These are phyloP conservation scores for Ensete ventricosum DNA, from an alignment of 176 grass and related monocot genomes.

Conservation along the genomic window DNA sequence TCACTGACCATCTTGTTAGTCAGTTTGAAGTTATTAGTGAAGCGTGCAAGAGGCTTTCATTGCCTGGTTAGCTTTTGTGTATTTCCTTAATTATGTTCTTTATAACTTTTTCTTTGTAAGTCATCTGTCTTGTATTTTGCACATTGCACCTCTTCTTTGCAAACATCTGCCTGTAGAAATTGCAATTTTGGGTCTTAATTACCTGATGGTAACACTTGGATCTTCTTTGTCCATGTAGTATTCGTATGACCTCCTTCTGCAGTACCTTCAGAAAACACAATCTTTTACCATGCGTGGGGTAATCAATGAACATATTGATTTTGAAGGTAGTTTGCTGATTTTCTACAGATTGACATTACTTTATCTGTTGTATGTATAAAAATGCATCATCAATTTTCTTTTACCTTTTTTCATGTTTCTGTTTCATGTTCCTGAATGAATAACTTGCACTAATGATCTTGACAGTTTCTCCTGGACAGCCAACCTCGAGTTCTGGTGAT, in stretches of 20 bases:
- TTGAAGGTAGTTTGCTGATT: slow-evolving; percentile 55
- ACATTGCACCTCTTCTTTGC: slow-evolving; percentile 10
- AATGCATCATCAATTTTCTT: neutral
- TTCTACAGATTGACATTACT: neutral
- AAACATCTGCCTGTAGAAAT: neutral
- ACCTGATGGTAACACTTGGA: slow-evolving; percentile 2
- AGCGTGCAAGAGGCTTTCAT: neutral
- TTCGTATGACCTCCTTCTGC: slow-evolving; percentile 86
- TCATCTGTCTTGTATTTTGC: neutral
- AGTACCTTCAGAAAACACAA: slow-evolving; percentile 90
- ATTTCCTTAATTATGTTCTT: neutral
- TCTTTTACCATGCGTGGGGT: slow-evolving; percentile 70
- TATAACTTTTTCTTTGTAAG: neutral
- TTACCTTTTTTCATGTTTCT: neutral
- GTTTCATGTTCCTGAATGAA: neutral
- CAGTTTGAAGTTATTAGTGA: neutral
- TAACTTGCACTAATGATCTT: slow-evolving; percentile 33
- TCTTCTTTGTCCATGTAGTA: slow-evolving; percentile 49
- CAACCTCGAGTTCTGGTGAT: slow-evolving; percentile 62
- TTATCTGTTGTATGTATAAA: neutral
- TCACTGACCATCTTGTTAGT: slow-evolving; percentile 1
- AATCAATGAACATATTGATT: slow-evolving; percentile 79
- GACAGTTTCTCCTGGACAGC: slow-evolving; percentile 63
- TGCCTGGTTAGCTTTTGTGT: neutral
- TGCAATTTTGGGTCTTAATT: neutral